Conservation (phyloP, 2,329 filamentous ascomycete species). For the Neofusicoccum parvum region DNA sequence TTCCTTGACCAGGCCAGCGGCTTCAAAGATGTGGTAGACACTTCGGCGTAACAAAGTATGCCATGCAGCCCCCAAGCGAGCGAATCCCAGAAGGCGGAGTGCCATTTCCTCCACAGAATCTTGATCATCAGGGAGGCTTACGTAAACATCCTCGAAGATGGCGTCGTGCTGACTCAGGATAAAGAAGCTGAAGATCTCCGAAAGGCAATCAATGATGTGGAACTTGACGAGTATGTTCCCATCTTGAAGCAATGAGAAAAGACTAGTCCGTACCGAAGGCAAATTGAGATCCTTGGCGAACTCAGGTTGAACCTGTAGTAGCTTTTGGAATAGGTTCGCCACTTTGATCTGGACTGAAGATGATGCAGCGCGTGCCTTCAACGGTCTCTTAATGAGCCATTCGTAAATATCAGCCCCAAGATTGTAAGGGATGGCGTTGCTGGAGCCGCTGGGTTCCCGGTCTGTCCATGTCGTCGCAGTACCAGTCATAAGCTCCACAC, state of each 20-base stretch:
- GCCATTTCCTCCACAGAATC: slow-evolving; percentile 81
- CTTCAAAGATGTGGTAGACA: slow-evolving; percentile 94
- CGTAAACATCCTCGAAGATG: slow-evolving; percentile 82
- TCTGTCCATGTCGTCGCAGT: slow-evolving; percentile 66
- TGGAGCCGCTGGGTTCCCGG: slow-evolving; percentile 42
- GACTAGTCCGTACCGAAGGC: slow-evolving; percentile 67
- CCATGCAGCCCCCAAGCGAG: slow-evolving; percentile 78
- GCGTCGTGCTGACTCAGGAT: slow-evolving; percentile 81
- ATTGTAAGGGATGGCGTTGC: slow-evolving; percentile 51
- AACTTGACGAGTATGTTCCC: slow-evolving; percentile 75
- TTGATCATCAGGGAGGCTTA: slow-evolving; percentile 72
- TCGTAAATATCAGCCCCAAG: slow-evolving; percentile 75
- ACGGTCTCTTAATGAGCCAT: slow-evolving; percentile 69
- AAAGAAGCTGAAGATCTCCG: slow-evolving; percentile 77
- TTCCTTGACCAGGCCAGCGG: slow-evolving; percentile 69
- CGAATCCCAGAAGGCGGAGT: slow-evolving; percentile 74
- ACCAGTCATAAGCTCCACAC: slow-evolving; percentile 68
- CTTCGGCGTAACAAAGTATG: slow-evolving; percentile 82
- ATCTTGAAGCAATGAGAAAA: slow-evolving; percentile 71
- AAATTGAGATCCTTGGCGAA: slow-evolving; percentile 65
- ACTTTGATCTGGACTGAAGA: slow-evolving; percentile 67
- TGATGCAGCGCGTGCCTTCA: slow-evolving; percentile 72
- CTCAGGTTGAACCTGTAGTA: slow-evolving; percentile 67
- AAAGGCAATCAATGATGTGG: slow-evolving; percentile 68
- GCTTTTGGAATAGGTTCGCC: slow-evolving; percentile 66